These are phyloP conservation scores for Rhizopus arrhizus DNA, from an alignment of 371 early-diverging fungal genomes.

Conservation along the genomic window DNA sequence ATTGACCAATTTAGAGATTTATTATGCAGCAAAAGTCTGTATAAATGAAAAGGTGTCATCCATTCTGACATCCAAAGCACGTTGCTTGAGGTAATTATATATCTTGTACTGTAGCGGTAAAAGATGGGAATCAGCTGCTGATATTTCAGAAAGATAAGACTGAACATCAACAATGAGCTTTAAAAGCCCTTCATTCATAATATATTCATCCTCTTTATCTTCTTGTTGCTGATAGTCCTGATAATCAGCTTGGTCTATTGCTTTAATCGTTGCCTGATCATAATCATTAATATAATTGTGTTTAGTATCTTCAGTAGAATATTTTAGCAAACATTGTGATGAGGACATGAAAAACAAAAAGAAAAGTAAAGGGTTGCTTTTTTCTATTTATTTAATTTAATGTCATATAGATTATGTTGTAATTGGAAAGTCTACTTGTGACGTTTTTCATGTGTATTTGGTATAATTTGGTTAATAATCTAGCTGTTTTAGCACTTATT, in stretches of 20 bases:
- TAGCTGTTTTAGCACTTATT: too few relatives aligned
- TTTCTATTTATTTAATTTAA: too few relatives aligned
- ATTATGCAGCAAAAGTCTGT: too few relatives aligned
- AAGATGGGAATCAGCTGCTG: constrained; percentile 35
- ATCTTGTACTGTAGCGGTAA: constrained; percentile 52
- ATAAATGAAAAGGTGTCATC: too few relatives aligned
- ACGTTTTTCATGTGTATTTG: too few relatives aligned
- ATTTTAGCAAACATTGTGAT: neutral
- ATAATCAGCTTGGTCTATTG: constrained; percentile 31
- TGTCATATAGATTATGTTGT: too few relatives aligned
- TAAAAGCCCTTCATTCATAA: constrained; percentile 36
- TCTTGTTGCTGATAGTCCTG: constrained; percentile 19
- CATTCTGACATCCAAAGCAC: too few relatives aligned
- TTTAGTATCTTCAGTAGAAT: constrained; percentile 16
- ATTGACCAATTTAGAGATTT: too few relatives aligned
- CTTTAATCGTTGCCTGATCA: constrained; percentile 35
- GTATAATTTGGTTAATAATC: too few relatives aligned
- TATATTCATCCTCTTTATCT: constrained; percentile 22
- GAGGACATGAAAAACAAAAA: too few relatives aligned
- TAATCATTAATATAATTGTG: constrained; percentile 35
- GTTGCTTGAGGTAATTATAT: constrained; percentile 50
- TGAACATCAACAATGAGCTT: constrained; percentile 49
- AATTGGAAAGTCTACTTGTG: too few relatives aligned
- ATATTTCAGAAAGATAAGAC: constrained; percentile 40
- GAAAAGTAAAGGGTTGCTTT: too few relatives aligned